Base-by-base conservation (phyloP, 441 rosid species). In the Erodium trifolium region DNA sequence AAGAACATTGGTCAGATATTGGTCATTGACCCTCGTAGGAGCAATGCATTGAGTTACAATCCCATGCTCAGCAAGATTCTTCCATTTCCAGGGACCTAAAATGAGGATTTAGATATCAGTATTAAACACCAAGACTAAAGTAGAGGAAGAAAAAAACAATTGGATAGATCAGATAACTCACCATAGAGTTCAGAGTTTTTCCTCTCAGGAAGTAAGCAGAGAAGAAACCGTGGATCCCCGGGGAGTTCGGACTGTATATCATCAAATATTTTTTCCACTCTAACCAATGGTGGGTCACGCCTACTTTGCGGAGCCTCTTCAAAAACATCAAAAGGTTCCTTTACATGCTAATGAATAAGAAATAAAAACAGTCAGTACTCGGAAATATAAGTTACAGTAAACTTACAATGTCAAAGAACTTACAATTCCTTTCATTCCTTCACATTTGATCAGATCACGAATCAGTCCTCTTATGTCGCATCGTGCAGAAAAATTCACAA, bases 21-120 rank as follows among this genome's bases (percentile, higher is more conserved):
- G 93, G 68, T 89, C 96, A 70, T 91, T 91, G 35, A 87, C 80
- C 84, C 73, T 85, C 17, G 6, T 51, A 4, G 74, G 96, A 57
- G 96, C 91, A 65, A 89, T 79, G 76, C 97, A 91, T 66, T 91
- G 97, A 51, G 89, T 87, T 27, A 86, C 82, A 72, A 91, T 85
- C 53, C 96, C 97, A 51, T 39, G 80, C 2, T 91, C 96, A 12
- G 96, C 68, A 29, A 91, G 86, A 75, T 79, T 81, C 59, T 91
- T 91, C 45, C 81, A 77, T 65, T 89, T 89, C 96, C 96, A 91
- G 0, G 96, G 97, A 41, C 96, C 97, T 89, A 51, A 35, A n/a
- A 65, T 18, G 31, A 73, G 47, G 4, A 64, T 71, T 31, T 13
- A 7, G 9, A 41, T 4, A 14, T n/a, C 16, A 55, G 27, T 23